Evolutionary conservation across 2,329 filamentous ascomycete genomes (phyloP), one percentile per base, ranked within the genome.

Genomic region (Penicillium sp.): DNA sequence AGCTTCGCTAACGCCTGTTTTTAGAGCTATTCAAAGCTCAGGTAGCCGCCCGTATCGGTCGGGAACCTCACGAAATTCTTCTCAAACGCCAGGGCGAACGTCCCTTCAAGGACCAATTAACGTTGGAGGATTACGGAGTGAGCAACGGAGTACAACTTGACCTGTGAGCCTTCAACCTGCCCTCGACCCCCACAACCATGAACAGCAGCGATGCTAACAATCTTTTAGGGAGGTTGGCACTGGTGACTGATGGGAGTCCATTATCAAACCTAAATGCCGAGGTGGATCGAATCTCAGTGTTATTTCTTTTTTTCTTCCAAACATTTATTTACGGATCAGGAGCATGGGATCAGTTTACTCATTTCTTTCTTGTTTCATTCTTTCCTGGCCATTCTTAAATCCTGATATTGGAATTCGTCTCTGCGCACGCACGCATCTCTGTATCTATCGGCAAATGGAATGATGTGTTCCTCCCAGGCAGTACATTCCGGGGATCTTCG

Each of bases 61-160:
- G 93, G 31, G 88, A 95, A 64, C 89, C 92, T 40, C 90, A 93
- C 68, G 91, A 97, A 77, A 96, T 97, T 60, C 81, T 97, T 76
- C 75, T 97, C 55, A 94, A 95, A 80, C 82, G 93, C 63, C 93
- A 97, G 75, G 91, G 92, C 11, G 91, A 97, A 77, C 78, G 92
- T 61, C 92, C 93, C 21, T 97, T 97, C 73, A 97, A 96, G 79
- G 92, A 97, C 70, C 84, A 88, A 65, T 81, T 97, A 56, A 92
- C 87, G 29, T 74, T 97, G 64, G 90, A 90, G 67, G 93, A 97
- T 76, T 97, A 97, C 75, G 91, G 90, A n/a, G 87, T 97, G 53
- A 91, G 88, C 66, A 94, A 94, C 75, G 93, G 93, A 9, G 92
- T 96, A 45, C 78, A 80, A 61, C 68, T 80, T 67, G 78, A 80